A percentile compares a stretch with the other conserved stretches of the same genome.
Conservation (phyloP, 306 rosid genomes). For the Datisca glomerata region DNA sequence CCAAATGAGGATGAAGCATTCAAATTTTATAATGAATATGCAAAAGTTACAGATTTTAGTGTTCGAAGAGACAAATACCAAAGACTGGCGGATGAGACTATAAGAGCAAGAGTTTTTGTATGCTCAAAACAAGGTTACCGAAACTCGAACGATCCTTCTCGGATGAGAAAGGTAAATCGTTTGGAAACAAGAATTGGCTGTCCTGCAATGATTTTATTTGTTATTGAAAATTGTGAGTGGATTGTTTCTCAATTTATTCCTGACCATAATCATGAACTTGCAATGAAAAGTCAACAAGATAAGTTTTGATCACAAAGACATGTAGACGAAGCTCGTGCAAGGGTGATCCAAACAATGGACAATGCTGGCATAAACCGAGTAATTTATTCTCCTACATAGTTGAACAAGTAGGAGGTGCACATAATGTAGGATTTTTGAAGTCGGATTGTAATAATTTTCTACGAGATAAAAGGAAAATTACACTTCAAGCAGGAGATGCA, state of each 20-base stretch:
- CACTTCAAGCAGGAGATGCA: not conserved
- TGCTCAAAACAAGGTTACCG: not conserved
- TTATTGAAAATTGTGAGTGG: not conserved
- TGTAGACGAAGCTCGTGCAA: not conserved
- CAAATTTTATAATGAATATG: constrained; percentile 5
- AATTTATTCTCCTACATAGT: not conserved
- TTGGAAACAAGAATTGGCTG: not conserved
- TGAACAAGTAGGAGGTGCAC: not conserved
- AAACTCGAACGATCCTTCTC: not conserved
- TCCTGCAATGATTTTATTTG: not conserved
- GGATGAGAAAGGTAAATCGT: not conserved
- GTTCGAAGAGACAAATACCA: not conserved
- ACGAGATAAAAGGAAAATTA: too few relatives aligned
- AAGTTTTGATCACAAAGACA: not conserved
- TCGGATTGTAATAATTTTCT: not conserved
- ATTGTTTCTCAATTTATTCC: not conserved
- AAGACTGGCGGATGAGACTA: not conserved
- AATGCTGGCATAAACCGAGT: not conserved
- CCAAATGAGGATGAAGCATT: not conserved
- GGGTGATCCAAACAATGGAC: not conserved
- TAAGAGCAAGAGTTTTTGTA: not conserved
- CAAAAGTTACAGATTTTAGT: not conserved
- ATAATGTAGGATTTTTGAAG: not conserved
- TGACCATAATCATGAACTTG: constrained; percentile 2
- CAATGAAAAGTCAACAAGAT: not conserved